These are phyloP conservation scores for Claviceps paspali DNA, from an alignment of 2,329 filamentous ascomycete genomes.

Conservation along the genomic window DNA sequence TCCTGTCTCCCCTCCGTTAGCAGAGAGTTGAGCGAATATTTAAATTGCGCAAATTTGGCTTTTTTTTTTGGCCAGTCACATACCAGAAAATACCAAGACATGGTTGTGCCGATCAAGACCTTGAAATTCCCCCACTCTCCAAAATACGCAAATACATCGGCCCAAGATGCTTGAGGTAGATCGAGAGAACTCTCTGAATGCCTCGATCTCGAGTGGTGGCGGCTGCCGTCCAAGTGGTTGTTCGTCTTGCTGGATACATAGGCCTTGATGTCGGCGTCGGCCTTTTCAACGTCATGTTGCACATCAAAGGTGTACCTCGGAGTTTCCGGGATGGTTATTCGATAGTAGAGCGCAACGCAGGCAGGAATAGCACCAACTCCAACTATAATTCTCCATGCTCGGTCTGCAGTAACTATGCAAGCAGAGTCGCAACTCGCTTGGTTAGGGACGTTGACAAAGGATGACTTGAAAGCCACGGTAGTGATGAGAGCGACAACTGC, in stretches of 20 bases:
- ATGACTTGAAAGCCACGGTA: constrained; percentile 44
- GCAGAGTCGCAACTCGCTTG: constrained; percentile 37
- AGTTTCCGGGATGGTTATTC: constrained; percentile 73
- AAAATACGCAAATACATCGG: constrained; percentile 54
- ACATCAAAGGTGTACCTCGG: constrained; percentile 75
- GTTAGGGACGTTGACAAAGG: constrained; percentile 27
- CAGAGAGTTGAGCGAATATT: background rate
- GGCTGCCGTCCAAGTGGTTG: constrained; percentile 29
- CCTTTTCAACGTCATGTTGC: constrained; percentile 59
- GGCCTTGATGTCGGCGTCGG: constrained; percentile 53
- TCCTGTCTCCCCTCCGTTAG: constrained; percentile 29
- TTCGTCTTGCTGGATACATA: constrained; percentile 34
- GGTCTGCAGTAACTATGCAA: constrained; percentile 58
- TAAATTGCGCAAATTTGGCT: background rate
- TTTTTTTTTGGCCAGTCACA: constrained; percentile 6
- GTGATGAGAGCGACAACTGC: constrained; percentile 57
- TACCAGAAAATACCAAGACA: constrained; percentile 68
- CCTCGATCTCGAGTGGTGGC: constrained; percentile 30
- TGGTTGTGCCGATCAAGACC: constrained; percentile 58
- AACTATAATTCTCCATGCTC: constrained; percentile 70
- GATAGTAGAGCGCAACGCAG: constrained; percentile 69
- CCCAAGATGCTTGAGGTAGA: constrained; percentile 53
- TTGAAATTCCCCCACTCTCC: constrained; percentile 53
- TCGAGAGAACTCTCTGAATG: constrained; percentile 36
- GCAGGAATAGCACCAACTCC: constrained; percentile 67